A percentile compares a stretch with the other conserved stretches of the same genome.
phyloP scores from a whole-genome alignment of 1,139 yeast genomes.

The Candida smagusa region DNA sequence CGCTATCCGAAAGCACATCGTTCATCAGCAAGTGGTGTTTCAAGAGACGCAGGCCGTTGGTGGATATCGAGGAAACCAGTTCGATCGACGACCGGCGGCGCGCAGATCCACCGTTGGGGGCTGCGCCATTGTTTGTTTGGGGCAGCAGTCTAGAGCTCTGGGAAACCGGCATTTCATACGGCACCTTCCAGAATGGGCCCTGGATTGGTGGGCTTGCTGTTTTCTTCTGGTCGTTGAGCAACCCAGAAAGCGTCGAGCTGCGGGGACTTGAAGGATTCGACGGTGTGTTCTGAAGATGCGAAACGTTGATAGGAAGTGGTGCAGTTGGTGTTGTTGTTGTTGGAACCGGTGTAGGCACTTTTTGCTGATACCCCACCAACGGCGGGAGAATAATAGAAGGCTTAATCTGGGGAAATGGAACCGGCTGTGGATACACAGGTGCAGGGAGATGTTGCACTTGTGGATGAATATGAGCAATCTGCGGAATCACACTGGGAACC shows the following conservation, averaged over 20 bases:
- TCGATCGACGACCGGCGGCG: constrained; percentile 36
- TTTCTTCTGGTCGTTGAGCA: constrained; percentile 13
- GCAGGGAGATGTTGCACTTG: constrained; percentile 3
- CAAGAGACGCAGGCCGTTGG: constrained; percentile 30
- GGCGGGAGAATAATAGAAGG: constrained; percentile 27
- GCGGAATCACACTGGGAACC: neutral
- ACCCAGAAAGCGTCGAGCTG: constrained; percentile 7
- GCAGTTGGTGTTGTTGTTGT: constrained; percentile 2
- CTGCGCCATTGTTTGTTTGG: neutral
- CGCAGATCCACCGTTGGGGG: constrained; percentile 3
- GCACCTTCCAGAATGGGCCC: constrained; percentile 52
- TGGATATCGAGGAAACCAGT: constrained; percentile 31
- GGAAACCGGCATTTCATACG: constrained; percentile 43
- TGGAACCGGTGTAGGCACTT: neutral
- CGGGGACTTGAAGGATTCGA: constrained; percentile 23
- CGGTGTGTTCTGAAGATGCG: constrained; percentile 5
- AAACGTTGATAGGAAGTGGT: constrained; percentile 3
- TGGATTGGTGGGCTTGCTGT: constrained; percentile 34
- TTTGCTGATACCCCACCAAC: constrained; percentile 15
- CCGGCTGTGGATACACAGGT: constrained; percentile 13
- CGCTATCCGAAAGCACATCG: constrained; percentile 32
- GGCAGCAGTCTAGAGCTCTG: constrained; percentile 5
- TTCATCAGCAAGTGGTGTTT: constrained; percentile 25
- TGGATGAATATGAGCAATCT: neutral
- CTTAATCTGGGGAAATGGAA: constrained; percentile 17